Evolutionary conservation across 1,139 yeast genomes (phyloP).

Genomic region (Hyphopichia buzzinii): DNA sequence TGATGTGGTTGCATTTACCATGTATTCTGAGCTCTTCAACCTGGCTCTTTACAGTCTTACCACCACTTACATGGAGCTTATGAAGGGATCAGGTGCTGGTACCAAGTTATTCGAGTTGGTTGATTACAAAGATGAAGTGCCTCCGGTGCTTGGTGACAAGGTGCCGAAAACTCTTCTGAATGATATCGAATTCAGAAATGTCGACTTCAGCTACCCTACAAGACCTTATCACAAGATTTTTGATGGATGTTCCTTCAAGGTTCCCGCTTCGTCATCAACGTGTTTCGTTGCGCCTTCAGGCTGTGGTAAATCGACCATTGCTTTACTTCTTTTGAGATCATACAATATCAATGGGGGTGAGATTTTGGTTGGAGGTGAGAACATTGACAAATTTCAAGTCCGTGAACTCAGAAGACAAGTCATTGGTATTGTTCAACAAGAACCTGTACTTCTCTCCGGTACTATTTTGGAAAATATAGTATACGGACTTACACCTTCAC

Average conservation of each 20-base stretch:
- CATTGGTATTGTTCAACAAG: conserved; percentile 87
- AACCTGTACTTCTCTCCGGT: conserved; percentile 79
- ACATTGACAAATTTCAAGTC: conserved; percentile 63
- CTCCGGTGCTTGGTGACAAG: conserved; percentile 41
- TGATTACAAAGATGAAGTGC: conserved; percentile 43
- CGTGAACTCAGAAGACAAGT: conserved; percentile 65
- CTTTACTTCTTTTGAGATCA: conserved; percentile 68
- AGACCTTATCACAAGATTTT: conserved; percentile 75
- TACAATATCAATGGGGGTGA: conserved; percentile 58
- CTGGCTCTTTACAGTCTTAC: conserved; percentile 50
- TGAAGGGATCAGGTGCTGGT: conserved; percentile 59
- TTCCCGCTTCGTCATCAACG: conserved; percentile 72
- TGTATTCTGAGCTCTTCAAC: conserved; percentile 50
- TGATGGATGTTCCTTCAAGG: conserved; percentile 56
- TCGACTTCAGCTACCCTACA: conserved; percentile 81
- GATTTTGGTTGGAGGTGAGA: conserved; percentile 64
- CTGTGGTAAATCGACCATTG: conserved; percentile 85
- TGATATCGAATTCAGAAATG: conserved; percentile 63
- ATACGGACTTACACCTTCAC: conserved; percentile 64
- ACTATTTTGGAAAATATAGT: conserved; percentile 75
- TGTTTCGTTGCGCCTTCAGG: conserved; percentile 94
- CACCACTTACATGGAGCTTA: conserved; percentile 52
- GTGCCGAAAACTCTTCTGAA: conserved; percentile 46
- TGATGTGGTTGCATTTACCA: conserved; percentile 48
- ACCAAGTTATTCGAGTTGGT: conserved; percentile 46